Conservation (phyloP, 495 filamentous ascomycete genomes). For the Eremomyces bilateralis region DNA sequence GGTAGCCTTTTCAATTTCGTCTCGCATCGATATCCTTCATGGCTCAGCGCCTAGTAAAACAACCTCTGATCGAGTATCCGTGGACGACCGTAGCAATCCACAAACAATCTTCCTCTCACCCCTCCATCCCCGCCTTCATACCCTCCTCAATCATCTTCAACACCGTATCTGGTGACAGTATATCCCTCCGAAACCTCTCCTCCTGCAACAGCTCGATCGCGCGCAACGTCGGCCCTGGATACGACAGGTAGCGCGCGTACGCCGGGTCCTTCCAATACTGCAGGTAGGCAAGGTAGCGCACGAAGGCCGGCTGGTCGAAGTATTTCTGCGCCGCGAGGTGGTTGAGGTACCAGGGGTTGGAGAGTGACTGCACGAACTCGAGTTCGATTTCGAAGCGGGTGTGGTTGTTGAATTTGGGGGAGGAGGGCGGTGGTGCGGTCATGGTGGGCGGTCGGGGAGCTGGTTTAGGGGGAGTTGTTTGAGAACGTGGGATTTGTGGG, state of each 20-base stretch:
- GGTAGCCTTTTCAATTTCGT: too few species aligned
- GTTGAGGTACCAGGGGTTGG: conserved; percentile 66
- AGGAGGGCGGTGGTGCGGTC: conserved; percentile 3
- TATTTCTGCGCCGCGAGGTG: conserved; percentile 37
- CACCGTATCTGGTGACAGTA: conserved; percentile 53
- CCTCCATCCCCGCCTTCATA: conserved; percentile 13
- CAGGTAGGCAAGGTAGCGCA: conserved; percentile 65
- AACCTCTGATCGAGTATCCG: too few species aligned
- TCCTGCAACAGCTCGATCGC: conserved; percentile 66
- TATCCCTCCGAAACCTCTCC: conserved; percentile 61
- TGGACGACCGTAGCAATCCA: too few species aligned
- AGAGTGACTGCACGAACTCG: conserved; percentile 73
- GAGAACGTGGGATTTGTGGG: conserved; percentile 1
- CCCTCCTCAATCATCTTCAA: conserved; percentile 37
- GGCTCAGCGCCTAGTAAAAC: too few species aligned
- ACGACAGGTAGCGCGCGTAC: conserved; percentile 55
- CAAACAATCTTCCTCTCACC: too few species aligned
- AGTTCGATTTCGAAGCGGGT: conserved; percentile 17
- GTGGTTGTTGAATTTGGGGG: too few species aligned
- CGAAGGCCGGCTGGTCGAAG: conserved; percentile 42
- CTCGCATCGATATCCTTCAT: too few species aligned
- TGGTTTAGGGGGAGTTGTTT: conserved; percentile 1
- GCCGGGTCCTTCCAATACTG: conserved; percentile 69
- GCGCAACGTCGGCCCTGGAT: conserved; percentile 59
- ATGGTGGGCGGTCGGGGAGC: neutral